Evolutionary conservation across 176 grass and related monocot genomes (phyloP).

Genomic region (Dendrocalamus sinicus): DNA sequence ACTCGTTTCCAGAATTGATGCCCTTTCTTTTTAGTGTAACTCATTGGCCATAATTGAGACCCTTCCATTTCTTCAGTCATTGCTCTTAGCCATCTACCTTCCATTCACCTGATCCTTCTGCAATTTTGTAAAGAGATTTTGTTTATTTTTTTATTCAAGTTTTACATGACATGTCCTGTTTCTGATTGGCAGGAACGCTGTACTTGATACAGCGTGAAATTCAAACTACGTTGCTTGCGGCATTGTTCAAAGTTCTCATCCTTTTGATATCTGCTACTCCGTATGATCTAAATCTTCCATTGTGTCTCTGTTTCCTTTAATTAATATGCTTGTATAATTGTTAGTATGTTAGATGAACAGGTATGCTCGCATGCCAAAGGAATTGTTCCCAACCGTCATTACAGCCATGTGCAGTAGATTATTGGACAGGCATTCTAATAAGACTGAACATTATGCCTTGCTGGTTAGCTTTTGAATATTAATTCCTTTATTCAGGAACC

Average conservation of each 20-base stretch:
- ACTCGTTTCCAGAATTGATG: not conserved
- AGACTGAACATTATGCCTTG: conserved; percentile 70
- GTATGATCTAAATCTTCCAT: conserved; percentile 56
- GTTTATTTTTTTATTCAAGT: conserved; percentile 1
- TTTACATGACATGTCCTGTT: conserved; percentile 32
- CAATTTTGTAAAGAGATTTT: conserved; percentile 5
- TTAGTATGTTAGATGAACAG: conserved; percentile 52
- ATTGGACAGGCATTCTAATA: conserved; percentile 46
- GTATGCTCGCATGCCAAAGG: conserved; percentile 82
- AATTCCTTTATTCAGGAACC: conserved; percentile 25
- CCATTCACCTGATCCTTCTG: not conserved
- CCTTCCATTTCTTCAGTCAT: not conserved
- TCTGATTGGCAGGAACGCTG: conserved; percentile 67
- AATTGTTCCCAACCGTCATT: conserved; percentile 77
- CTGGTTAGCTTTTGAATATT: conserved; percentile 68
- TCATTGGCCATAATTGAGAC: not conserved
- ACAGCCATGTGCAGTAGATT: conserved; percentile 59
- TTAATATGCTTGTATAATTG: conserved; percentile 35
- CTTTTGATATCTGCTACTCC: conserved; percentile 91
- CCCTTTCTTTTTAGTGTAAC: conserved; percentile 2
- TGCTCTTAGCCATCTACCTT: conserved; percentile 19
- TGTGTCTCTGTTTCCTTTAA: conserved; percentile 27
- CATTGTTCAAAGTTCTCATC: conserved; percentile 76
- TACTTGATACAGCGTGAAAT: conserved; percentile 84
- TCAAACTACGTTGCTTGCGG: conserved; percentile 61